These are phyloP conservation scores for Fusarium circinatum DNA, from an alignment of 2,329 filamentous ascomycete genomes.

Conservation along the genomic window DNA sequence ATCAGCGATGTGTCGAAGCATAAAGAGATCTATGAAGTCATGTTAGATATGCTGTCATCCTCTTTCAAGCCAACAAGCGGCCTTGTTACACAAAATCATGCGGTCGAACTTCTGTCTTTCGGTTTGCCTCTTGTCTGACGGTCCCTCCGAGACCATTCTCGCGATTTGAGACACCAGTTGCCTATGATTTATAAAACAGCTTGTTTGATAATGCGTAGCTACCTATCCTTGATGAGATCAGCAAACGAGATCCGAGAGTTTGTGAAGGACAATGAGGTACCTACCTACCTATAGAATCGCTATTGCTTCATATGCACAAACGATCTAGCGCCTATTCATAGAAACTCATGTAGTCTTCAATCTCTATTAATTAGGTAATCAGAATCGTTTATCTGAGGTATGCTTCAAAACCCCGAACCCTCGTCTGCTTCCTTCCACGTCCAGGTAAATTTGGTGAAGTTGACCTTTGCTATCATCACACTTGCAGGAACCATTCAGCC, in stretches of 20 bases:
- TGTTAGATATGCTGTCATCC: fast-evolving
- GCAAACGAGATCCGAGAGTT: not conserved
- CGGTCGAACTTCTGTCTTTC: not conserved
- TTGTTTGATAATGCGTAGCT: not conserved
- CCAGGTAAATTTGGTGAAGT: not conserved
- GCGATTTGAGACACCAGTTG: not conserved
- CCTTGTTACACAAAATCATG: not conserved
- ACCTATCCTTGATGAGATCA: not conserved
- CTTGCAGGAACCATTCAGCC: not conserved
- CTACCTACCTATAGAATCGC: not conserved
- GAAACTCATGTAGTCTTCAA: not conserved
- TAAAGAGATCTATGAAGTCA: not conserved
- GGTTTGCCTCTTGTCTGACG: not conserved
- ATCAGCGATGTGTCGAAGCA: not conserved
- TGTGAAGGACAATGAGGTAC: not conserved
- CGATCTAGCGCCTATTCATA: not conserved
- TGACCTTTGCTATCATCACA: not conserved
- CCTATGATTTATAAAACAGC: not conserved
- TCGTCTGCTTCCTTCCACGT: not conserved
- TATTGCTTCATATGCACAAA: not conserved
- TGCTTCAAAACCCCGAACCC: fast-evolving
- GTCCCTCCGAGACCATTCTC: not conserved
- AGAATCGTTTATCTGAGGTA: fast-evolving
- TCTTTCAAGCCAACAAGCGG: not conserved
- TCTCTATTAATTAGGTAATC: not conserved